Evolutionary conservation across 129 eudicot species (phyloP), one percentile per base, ranked within the genome.

Genomic region (Dittrichia graveolens): DNA sequence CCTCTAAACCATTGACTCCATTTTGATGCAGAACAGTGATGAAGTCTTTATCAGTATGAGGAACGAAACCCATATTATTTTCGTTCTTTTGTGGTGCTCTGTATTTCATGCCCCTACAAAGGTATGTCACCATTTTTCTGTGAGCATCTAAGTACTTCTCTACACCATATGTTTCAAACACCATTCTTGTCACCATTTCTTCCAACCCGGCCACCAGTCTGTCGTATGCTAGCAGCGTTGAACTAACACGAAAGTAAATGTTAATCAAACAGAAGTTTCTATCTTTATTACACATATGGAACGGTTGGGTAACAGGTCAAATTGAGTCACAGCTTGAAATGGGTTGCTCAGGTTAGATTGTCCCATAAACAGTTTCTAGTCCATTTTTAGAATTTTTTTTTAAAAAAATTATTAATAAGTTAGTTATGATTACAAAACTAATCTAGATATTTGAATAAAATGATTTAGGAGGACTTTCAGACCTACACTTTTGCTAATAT

Each of bases 41-140:
- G 69, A 89, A 89, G 61, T 80, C 80, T 72, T 89, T 89, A 54
- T 89, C 96, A 1, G 96, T 89, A 58, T 89, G 96, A 13, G 96
- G 67, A 5, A 86, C 92, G 42, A 86, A 82, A 0, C 90, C 96
- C 83, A 84, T 61, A 13, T 78, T 89, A 15, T 55, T 82, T 77
- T 86, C 90, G 1, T 72, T 53, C 47, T n/a, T 37, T 24, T 78
- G 54, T 0, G 96, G 88, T 58, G 16, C 74, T 54, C 83, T 80
- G 52, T 89, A 89, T 61, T 82, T 86, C 89, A 84, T 86, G 41
- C 85, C 86, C 67, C 92, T 73, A 73, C 84, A 73, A 19, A 86
- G 96, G 58, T 89, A 89, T 11, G 86, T 75, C 85, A 65, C 79
- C 79, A 65, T 66, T 66, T 79, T 73, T 35, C 79, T 65, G 39